Evolutionary conservation across 1,284 basidiomycete species (phyloP).

Genomic region (Ceratobasidium sp.): DNA sequence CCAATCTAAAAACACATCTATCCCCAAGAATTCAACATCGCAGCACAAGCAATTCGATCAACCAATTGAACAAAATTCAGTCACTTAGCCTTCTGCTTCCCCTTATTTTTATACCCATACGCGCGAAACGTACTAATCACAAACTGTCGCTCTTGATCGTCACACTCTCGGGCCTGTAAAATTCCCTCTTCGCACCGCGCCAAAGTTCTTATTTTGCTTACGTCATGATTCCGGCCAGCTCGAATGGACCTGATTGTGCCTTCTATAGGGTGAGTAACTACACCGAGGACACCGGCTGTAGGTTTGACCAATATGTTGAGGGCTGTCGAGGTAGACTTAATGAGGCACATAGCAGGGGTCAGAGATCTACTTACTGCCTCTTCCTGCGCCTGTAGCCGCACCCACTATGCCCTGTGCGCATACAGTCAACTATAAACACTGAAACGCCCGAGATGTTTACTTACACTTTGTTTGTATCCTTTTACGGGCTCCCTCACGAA

Average conservation of each 20-base stretch:
- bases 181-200: slow-evolving; percentile 57
- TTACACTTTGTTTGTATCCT: slow-evolving; percentile 49
- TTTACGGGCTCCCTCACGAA: slow-evolving; percentile 61
- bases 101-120: slow-evolving; percentile 49
- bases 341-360: not conserved
- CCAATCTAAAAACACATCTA: too few species aligned
- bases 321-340: not conserved
- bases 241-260: slow-evolving; percentile 58
- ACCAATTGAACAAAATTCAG: not conserved
- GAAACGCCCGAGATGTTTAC: not conserved
- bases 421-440: not conserved
- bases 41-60: too few species aligned
- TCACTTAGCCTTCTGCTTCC: slow-evolving; percentile 52
- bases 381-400: slow-evolving; percentile 61
- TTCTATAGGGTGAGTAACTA: slow-evolving; percentile 58
- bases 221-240: slow-evolving; percentile 49
- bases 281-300: slow-evolving; percentile 56
- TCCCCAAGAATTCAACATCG: too few species aligned
- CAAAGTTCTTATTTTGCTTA: slow-evolving; percentile 53
- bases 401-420: slow-evolving; percentile 57
- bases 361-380: slow-evolving; percentile 57
- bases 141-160: slow-evolving; percentile 52
- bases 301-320: slow-evolving; percentile 14
- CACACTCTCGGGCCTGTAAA: slow-evolving; percentile 54
- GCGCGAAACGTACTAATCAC: slow-evolving; percentile 58